Conservation (phyloP, 1,284 basidiomycete genomes). For the Irpex lacteus region DNA sequence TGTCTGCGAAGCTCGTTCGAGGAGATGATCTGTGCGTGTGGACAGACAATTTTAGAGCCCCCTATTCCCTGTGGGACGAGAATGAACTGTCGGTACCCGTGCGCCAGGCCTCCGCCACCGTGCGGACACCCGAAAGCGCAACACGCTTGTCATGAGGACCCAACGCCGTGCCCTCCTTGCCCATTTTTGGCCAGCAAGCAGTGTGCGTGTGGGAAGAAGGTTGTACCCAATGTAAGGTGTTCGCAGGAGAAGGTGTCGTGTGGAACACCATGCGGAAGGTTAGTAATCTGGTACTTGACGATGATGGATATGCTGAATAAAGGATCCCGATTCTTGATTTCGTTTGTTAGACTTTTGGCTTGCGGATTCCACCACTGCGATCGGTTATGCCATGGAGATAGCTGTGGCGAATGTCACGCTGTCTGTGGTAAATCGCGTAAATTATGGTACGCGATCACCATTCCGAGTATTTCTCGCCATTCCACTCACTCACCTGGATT, state of each 20-base stretch:
- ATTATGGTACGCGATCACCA: slow-evolving; percentile 54
- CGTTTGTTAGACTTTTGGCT: slow-evolving; percentile 48
- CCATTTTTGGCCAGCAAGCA: slow-evolving; percentile 71
- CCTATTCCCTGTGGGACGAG: slow-evolving; percentile 78
- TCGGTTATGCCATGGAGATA: slow-evolving; percentile 73
- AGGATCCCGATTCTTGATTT: not conserved
- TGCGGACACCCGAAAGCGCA: slow-evolving; percentile 81
- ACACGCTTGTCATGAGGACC: slow-evolving; percentile 78
- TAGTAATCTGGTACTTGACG: slow-evolving; percentile 21
- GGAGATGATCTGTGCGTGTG: slow-evolving; percentile 84
- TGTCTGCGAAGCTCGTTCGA: slow-evolving; percentile 89
- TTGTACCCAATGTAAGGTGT: slow-evolving; percentile 69
- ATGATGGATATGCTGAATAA: slow-evolving; percentile 4
- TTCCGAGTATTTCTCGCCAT: slow-evolving; percentile 10
- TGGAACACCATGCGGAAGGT: slow-evolving; percentile 78
- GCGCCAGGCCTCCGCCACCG: slow-evolving; percentile 62
- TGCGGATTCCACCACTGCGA: slow-evolving; percentile 90
- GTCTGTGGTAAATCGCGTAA: slow-evolving; percentile 83
- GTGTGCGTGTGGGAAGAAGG: slow-evolving; percentile 88
- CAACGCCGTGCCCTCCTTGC: slow-evolving; percentile 77
- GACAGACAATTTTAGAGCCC: slow-evolving; percentile 65
- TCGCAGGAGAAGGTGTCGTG: slow-evolving; percentile 84
- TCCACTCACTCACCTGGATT: not conserved
- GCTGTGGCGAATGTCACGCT: slow-evolving; percentile 74
- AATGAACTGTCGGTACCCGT: slow-evolving; percentile 78